Percentiles rank a stretch among this genome's conserved stretches.
Conservation (phyloP, 225 moss, liverwort and hornwort species). For the Thuidium tamariscinum region DNA sequence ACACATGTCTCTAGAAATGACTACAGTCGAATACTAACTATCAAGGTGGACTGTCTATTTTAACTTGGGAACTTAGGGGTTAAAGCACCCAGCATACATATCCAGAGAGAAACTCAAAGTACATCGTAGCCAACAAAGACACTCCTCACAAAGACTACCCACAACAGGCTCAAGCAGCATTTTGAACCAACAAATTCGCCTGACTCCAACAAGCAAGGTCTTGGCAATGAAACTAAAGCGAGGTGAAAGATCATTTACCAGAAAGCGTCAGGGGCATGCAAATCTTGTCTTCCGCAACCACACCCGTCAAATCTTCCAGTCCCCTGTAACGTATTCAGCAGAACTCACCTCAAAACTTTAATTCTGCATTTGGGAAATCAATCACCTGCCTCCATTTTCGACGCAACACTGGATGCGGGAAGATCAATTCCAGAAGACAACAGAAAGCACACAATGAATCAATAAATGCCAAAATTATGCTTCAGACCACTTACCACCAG, state of each 20-base stretch:
- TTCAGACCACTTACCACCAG: neutral
- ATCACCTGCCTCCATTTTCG: neutral
- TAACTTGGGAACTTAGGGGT: neutral
- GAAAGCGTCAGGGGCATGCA: neutral
- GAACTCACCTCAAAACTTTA: neutral
- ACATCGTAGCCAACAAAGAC: neutral
- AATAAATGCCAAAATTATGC: neutral
- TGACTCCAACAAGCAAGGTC: neutral
- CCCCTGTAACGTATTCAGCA: neutral
- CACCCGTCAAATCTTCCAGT: neutral
- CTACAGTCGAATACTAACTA: neutral
- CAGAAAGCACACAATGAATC: neutral
- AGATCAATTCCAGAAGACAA: neutral
- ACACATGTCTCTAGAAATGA: neutral
- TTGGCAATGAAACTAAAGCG: neutral
- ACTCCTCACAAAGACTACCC: neutral
- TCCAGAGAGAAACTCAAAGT: neutral
- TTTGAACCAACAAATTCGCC: neutral
- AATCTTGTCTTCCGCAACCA: neutral
- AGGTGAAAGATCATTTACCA: neutral
- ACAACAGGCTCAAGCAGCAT: neutral
- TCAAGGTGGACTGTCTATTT: neutral
- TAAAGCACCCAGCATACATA: neutral
- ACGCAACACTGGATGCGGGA: no score
- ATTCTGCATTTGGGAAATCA: neutral